phyloP scores from a whole-genome alignment of 2,329 filamentous ascomycete species.

The Trichoderma sp. region DNA sequence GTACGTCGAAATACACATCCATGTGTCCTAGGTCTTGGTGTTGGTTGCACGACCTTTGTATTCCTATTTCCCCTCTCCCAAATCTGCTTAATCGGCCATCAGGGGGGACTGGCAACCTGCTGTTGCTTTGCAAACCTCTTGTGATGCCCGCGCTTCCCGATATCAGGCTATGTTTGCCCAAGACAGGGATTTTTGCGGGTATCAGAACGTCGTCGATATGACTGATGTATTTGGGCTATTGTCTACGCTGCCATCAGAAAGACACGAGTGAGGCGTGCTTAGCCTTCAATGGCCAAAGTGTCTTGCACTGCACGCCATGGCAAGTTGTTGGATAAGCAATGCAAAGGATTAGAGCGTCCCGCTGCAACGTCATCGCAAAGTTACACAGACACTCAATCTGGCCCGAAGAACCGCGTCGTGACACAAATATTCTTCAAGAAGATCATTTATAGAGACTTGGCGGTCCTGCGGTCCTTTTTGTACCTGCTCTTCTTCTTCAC shows the following conservation, averaged over 20 bases:
- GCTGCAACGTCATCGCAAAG: conserved; percentile 6
- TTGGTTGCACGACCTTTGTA: not conserved
- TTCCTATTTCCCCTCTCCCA: not conserved
- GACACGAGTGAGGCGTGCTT: not conserved
- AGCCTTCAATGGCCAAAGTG: not conserved
- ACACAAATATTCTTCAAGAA: not conserved
- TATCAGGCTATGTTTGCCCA: not conserved
- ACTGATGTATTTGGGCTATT: not conserved
- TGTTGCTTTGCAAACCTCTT: not conserved
- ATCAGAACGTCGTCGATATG: not conserved
- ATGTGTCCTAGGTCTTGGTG: not conserved
- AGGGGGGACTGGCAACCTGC: not conserved
- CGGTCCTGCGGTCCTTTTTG: not conserved
- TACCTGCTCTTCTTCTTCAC: not conserved
- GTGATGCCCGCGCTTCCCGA: not conserved
- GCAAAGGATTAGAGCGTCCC: not conserved
- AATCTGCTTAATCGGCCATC: not conserved
- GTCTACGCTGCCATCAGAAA: not conserved
- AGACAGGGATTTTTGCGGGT: not conserved
- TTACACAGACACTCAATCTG: not conserved
- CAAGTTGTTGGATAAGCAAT: not conserved
- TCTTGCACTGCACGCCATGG: not conserved
- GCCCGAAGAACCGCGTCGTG: not conserved
- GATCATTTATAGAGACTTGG: not conserved
- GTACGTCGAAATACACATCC: conserved; percentile 49